These are phyloP conservation scores for Colletotrichum endophyticum DNA, from an alignment of 2,329 filamentous ascomycete species.

Conservation along the genomic window DNA sequence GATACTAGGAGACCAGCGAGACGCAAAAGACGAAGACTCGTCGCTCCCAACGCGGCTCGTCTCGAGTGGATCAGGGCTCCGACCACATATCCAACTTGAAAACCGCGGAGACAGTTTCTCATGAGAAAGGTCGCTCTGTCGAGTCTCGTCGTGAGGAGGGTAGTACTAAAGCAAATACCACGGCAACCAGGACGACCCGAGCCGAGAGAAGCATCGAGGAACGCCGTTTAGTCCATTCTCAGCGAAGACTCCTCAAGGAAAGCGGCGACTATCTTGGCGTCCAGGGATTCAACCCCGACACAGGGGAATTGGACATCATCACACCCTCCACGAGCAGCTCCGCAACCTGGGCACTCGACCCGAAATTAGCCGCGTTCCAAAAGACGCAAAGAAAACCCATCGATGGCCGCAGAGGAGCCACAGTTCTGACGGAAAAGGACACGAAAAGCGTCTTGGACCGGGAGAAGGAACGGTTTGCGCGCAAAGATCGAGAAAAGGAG, in stretches of 20 bases:
- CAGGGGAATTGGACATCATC: constrained; percentile 56
- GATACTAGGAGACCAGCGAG: constrained; percentile 31
- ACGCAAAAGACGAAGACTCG: background rate
- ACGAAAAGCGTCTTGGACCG: constrained; percentile 35
- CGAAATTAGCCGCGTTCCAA: constrained; percentile 32
- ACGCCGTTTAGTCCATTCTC: constrained; percentile 28
- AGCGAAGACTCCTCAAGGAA: constrained; percentile 52
- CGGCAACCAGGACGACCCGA: background rate
- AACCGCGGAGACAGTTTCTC: constrained; percentile 31
- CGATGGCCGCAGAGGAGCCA: constrained; percentile 41
- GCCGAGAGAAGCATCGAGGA: background rate
- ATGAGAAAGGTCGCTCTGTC: background rate
- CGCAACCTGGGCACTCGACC: constrained; percentile 32
- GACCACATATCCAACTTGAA: constrained; percentile 40
- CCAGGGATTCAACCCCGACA: constrained; percentile 62
- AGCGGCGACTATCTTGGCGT: constrained; percentile 65
- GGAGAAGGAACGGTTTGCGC: constrained; percentile 45
- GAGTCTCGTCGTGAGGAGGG: background rate
- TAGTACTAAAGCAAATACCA: background rate
- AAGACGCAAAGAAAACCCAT: constrained; percentile 37
- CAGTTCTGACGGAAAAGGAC: constrained; percentile 50
- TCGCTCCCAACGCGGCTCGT: background rate
- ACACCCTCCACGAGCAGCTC: constrained; percentile 53
- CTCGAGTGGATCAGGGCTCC: constrained; percentile 24
- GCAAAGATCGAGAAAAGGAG: constrained; percentile 46